phyloP scores from a whole-genome alignment of 2,329 filamentous ascomycete species.

The Botrytis galanthina region DNA sequence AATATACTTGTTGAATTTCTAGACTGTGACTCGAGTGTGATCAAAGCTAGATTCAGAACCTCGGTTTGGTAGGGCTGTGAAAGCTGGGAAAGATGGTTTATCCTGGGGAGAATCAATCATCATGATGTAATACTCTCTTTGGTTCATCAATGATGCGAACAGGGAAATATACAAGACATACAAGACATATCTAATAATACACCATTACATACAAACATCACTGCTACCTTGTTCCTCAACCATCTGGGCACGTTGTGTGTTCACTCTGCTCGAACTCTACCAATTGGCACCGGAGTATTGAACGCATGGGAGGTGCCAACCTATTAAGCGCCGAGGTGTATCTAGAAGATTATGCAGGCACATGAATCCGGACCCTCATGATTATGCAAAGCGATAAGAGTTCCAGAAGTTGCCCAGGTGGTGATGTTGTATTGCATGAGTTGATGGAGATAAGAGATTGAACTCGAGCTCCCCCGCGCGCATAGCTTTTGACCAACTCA shows the following conservation, averaged over 20 bases:
- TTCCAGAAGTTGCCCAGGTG: background rate
- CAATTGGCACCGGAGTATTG: background rate
- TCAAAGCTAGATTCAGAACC: background rate
- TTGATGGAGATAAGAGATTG: conserved; percentile 1
- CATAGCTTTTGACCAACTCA: conserved; percentile 7
- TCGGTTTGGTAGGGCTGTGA: background rate
- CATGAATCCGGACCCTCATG: conserved; percentile 6
- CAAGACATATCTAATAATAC: background rate
- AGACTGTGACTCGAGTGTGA: background rate
- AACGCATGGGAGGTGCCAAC: background rate
- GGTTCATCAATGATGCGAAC: background rate
- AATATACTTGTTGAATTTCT: background rate
- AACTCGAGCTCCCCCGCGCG: background rate
- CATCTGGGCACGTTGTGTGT: background rate
- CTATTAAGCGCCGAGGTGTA: background rate
- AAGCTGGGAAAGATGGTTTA: background rate
- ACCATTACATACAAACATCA: background rate
- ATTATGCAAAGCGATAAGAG: conserved; percentile 17
- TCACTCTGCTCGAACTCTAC: background rate
- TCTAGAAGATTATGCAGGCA: conserved; percentile 9
- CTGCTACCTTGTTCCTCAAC: background rate
- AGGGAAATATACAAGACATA: background rate
- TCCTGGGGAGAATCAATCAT: background rate
- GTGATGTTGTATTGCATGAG: background rate
- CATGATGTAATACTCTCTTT: background rate